Evolutionary conservation across 352 stramenopile genomes (phyloP).

Genomic region (Peronosclerospora sorghi): DNA sequence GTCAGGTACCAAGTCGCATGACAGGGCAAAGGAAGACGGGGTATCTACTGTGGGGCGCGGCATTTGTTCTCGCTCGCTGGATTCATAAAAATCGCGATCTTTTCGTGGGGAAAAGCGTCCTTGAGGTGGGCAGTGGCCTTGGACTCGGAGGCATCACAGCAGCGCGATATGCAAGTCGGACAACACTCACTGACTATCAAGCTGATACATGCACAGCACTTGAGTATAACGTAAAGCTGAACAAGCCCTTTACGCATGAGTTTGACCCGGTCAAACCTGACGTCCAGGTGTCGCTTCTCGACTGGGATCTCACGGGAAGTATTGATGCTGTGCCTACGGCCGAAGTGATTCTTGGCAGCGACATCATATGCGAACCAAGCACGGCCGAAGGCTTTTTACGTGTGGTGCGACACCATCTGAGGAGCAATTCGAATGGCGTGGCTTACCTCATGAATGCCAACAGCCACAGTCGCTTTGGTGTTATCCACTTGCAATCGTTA

Average conservation of each 20-base stretch:
- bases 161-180: conserved; percentile 45
- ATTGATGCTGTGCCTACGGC: conserved; percentile 45
- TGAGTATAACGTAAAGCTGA: conserved; percentile 72
- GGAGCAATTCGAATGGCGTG: conserved; percentile 28
- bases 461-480: conserved; percentile 78
- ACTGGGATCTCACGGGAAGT: conserved; percentile 69
- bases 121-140: conserved; percentile 78
- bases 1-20: conserved; percentile 73
- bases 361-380: conserved; percentile 83
- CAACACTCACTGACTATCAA: conserved; percentile 77
- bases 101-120: conserved; percentile 54
- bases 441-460: conserved; percentile 83
- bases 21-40: conserved; percentile 79
- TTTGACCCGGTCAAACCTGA: conserved; percentile 39
- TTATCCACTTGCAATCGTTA: conserved; percentile 56
- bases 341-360: conserved; percentile 75
- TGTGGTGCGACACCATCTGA: conserved; percentile 53
- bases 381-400: conserved; percentile 81
- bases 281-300: conserved; percentile 46
- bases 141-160: conserved; percentile 72
- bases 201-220: conserved; percentile 66
- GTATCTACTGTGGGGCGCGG: conserved; percentile 75
- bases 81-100: conserved; percentile 68
- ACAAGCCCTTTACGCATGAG: conserved; percentile 58
- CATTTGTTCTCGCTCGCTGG: conserved; percentile 72